A percentile compares a stretch with the other conserved stretches of the same genome.
phyloP scores from a whole-genome alignment of 139 green algal species.

The Mychonastes homosphaera region DNA sequence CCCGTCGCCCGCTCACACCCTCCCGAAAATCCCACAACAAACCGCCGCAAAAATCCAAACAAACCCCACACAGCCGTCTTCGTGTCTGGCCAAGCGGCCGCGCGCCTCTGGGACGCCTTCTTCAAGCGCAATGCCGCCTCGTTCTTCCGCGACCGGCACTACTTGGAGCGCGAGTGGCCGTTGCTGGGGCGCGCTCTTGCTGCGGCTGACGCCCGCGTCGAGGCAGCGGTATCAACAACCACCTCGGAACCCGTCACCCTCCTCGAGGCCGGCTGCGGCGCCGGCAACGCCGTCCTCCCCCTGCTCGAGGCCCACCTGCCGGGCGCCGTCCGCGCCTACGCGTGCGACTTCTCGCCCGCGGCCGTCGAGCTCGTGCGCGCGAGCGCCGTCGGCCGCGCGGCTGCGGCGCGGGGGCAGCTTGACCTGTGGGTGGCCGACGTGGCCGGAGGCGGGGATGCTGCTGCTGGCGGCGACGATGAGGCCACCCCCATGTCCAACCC shows the following conservation, averaged over 20 bases:
- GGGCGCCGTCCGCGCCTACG: slow-evolving; percentile 47
- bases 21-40: too few relatives aligned
- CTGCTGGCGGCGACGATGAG: not conserved
- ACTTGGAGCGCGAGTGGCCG: slow-evolving; percentile 56
- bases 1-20: too few relatives aligned
- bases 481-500: too few relatives aligned
- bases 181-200: slow-evolving; percentile 12
- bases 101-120: slow-evolving; percentile 70
- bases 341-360: slow-evolving; percentile 76
- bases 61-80: too few relatives aligned
- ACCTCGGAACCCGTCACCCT: not conserved
- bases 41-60: too few relatives aligned
- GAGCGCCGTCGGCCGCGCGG: too few relatives aligned
- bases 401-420: slow-evolving; percentile 5
- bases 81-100: too few relatives aligned
- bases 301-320: slow-evolving; percentile 69
- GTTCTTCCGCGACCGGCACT: slow-evolving; percentile 88
- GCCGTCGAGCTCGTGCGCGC: slow-evolving; percentile 69
- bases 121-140: slow-evolving; percentile 55
- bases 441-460: not conserved
- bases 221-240: not conserved
- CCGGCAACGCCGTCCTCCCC: slow-evolving; percentile 84
- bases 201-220: not conserved
- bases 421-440: slow-evolving; percentile 7
- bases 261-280: slow-evolving; percentile 85